A percentile compares a stretch with the other conserved stretches of the same genome.
These are phyloP conservation scores for Anethum foeniculum DNA, from an alignment of 140 eudicot species.

Conservation along the genomic window DNA sequence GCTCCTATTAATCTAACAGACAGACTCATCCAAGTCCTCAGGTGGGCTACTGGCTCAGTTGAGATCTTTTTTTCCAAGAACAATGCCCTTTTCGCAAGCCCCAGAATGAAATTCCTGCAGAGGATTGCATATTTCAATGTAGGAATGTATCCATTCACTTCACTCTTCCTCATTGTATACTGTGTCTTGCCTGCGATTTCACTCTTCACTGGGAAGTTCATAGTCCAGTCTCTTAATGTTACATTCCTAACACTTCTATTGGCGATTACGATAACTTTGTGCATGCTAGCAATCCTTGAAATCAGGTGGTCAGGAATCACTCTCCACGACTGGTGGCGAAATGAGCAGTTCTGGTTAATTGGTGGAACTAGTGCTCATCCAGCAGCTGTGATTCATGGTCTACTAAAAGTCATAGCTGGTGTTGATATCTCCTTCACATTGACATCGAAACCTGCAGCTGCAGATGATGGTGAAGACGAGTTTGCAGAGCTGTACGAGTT, in stretches of 20 bases:
- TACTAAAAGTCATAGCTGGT: conserved; percentile 73
- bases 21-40: conserved; percentile 69
- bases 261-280: conserved; percentile 50
- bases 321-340: conserved; percentile 90
- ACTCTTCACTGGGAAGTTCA: conserved; percentile 79
- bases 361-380: conserved; percentile 95
- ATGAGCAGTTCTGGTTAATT: conserved; percentile 87
- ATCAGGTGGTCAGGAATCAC: conserved; percentile 77
- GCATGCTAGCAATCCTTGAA: conserved; percentile 66
- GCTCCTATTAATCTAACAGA: conserved; percentile 85
- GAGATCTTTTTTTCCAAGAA: conserved; percentile 76
- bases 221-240: conserved; percentile 60
- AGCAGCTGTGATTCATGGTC: conserved; percentile 78
- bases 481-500: conserved; percentile 79
- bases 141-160: conserved; percentile 82
- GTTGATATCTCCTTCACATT: conserved; percentile 68
- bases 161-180: conserved; percentile 59
- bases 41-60: conserved; percentile 92
- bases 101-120: conserved; percentile 72
- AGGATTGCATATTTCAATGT: conserved; percentile 77
- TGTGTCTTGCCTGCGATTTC: conserved; percentile 76
- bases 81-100: conserved; percentile 66
- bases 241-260: conserved; percentile 49
- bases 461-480: conserved; percentile 75
- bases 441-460: conserved; percentile 69